Evolutionary conservation across 176 grass and related monocot genomes (phyloP).

Genomic region (maize (Zea mays)): DNA sequence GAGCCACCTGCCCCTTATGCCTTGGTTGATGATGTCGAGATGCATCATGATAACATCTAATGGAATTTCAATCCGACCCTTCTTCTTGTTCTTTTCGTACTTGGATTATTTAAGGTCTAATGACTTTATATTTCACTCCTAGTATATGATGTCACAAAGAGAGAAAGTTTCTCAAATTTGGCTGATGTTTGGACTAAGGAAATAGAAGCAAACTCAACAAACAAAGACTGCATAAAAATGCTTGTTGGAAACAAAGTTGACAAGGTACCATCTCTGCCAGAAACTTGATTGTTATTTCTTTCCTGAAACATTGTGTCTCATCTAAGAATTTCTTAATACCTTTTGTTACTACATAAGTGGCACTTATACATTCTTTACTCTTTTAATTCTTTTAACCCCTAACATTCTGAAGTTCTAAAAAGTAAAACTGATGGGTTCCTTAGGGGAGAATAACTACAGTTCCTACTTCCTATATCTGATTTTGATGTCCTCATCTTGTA

Average conservation of each 20-base stretch:
- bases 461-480: constrained; percentile 2
- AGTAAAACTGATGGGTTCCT: not conserved
- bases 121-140: constrained; percentile 32
- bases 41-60: constrained; percentile 1
- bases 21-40: not conserved
- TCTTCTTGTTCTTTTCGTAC: not conserved
- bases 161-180: constrained; percentile 93
- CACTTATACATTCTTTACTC: not conserved
- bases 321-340: not conserved
- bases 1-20: not conserved
- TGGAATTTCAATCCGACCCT: not conserved
- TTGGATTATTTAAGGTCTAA: constrained; percentile 28
- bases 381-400: not conserved
- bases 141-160: constrained; percentile 95
- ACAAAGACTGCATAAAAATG: constrained; percentile 87
- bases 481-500: constrained; percentile 40
- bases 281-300: constrained; percentile 8
- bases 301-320: constrained; percentile 5
- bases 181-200: constrained; percentile 89
- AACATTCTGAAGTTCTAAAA: not conserved
- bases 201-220: constrained; percentile 74
- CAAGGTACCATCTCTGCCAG: constrained; percentile 59
- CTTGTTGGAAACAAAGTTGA: constrained; percentile 98
- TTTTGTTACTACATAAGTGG: not conserved
- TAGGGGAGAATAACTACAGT: not conserved